These are phyloP conservation scores for Podila clonocystis DNA, from an alignment of 192 early-diverging fungal genomes.

Conservation along the genomic window DNA sequence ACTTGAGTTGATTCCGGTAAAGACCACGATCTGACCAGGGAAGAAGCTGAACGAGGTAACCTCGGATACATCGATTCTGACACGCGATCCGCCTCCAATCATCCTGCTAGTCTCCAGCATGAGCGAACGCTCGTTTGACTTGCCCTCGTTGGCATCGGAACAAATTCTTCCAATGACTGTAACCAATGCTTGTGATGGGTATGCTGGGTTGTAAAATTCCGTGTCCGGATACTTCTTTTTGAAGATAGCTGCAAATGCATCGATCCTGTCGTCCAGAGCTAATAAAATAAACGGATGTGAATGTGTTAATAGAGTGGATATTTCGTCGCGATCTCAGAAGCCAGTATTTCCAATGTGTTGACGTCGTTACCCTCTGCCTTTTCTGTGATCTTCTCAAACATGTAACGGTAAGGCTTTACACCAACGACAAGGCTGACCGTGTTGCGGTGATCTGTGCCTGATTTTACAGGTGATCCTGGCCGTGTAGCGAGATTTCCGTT, in stretches of 20 bases:
- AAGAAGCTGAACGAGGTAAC: conserved; percentile 79
- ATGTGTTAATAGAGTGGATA: neutral
- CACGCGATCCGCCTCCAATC: conserved; percentile 76
- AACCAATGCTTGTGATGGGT: conserved; percentile 14
- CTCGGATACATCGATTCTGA: conserved; percentile 69
- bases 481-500: conserved; percentile 64
- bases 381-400: conserved; percentile 80
- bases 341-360: neutral
- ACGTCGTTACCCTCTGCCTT: conserved; percentile 63
- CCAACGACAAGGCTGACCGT: conserved; percentile 33
- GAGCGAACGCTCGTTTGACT: conserved; percentile 75
- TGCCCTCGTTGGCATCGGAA: conserved; percentile 70
- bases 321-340: neutral
- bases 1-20: conserved; percentile 72
- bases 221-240: conserved; percentile 27
- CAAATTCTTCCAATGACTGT: conserved; percentile 79
- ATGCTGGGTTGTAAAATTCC: conserved; percentile 20
- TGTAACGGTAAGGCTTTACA: conserved; percentile 75
- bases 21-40: conserved; percentile 88
- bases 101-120: conserved; percentile 84
- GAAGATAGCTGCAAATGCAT: conserved; percentile 29
- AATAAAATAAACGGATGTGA: neutral
- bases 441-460: conserved; percentile 35
- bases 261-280: conserved; percentile 52
- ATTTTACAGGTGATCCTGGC: neutral